Percentiles rank a stretch among this genome's conserved stretches.
These are phyloP conservation scores for Lyophyllum shimeji DNA, from an alignment of 768 basidiomycete genomes.

Conservation along the genomic window DNA sequence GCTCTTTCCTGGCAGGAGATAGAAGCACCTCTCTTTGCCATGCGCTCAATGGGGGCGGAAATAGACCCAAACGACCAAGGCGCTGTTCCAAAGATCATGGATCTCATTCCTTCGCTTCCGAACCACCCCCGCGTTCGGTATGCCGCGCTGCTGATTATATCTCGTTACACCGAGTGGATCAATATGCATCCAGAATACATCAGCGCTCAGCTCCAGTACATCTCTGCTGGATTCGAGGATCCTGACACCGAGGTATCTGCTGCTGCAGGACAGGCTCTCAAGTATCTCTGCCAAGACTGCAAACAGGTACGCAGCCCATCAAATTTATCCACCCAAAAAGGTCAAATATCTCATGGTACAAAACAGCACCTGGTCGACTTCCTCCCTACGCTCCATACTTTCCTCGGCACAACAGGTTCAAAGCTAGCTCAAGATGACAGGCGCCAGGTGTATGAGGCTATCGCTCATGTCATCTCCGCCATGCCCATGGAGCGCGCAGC, in stretches of 20 bases:
- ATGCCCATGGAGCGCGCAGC: slow-evolving; percentile 92
- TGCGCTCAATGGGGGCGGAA: slow-evolving; percentile 98
- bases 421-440: slow-evolving; percentile 86
- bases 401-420: slow-evolving; percentile 75
- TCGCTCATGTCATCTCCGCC: slow-evolving; percentile 90
- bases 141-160: slow-evolving; percentile 91
- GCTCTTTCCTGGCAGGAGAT: slow-evolving; percentile 90
- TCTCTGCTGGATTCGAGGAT: slow-evolving; percentile 89
- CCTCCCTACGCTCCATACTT: slow-evolving; percentile 87
- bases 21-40: slow-evolving; percentile 95
- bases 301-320: slow-evolving; percentile 53
- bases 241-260: slow-evolving; percentile 80
- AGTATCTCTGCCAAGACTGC: slow-evolving; percentile 97
- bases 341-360: slow-evolving; percentile 2
- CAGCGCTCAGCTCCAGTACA: slow-evolving; percentile 81
- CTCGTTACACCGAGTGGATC: slow-evolving; percentile 97
- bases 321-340: not conserved
- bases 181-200: slow-evolving; percentile 87
- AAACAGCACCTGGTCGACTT: slow-evolving; percentile 86
- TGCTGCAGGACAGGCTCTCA: slow-evolving; percentile 94
- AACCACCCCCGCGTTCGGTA: slow-evolving; percentile 91
- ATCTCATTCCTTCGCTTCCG: slow-evolving; percentile 88
- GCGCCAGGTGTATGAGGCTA: slow-evolving; percentile 92
- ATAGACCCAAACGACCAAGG: slow-evolving; percentile 79
- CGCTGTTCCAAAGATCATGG: slow-evolving; percentile 95